These are phyloP conservation scores for Ustilago xerochloae DNA, from an alignment of 1,284 basidiomycete genomes.

Conservation along the genomic window DNA sequence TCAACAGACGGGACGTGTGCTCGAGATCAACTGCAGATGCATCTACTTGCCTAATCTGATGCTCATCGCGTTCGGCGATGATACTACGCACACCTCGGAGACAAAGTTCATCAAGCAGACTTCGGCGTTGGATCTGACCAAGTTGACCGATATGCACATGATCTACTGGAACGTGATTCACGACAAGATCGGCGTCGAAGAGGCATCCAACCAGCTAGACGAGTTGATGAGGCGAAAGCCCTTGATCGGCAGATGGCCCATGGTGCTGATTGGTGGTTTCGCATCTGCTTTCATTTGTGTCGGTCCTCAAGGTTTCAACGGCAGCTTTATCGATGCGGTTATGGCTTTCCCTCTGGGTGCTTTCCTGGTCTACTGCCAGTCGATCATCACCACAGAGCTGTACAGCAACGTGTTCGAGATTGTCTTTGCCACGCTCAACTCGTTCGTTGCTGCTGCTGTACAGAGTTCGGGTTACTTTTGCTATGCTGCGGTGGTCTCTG, in stretches of 20 bases:
- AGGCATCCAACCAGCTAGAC: slow-evolving; percentile 80
- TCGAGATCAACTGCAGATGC: slow-evolving; percentile 84
- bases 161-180: slow-evolving; percentile 90
- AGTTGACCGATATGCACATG: slow-evolving; percentile 76
- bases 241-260: slow-evolving; percentile 69
- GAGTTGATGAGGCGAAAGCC: slow-evolving; percentile 77
- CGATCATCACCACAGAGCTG: slow-evolving; percentile 73
- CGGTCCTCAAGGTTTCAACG: slow-evolving; percentile 71
- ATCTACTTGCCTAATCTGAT: slow-evolving; percentile 88
- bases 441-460: slow-evolving; percentile 75
- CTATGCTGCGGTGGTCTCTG: slow-evolving; percentile 85
- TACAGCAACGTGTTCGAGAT: slow-evolving; percentile 91
- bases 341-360: slow-evolving; percentile 81
- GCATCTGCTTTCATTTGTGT: slow-evolving; percentile 79
- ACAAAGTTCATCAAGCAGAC: slow-evolving; percentile 74
- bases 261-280: slow-evolving; percentile 81
- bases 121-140: slow-evolving; percentile 62
- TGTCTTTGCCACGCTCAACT: slow-evolving; percentile 81
- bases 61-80: slow-evolving; percentile 74
- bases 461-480: slow-evolving; percentile 74
- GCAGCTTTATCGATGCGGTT: slow-evolving; percentile 83
- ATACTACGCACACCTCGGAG: slow-evolving; percentile 83
- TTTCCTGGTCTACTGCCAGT: slow-evolving; percentile 72
- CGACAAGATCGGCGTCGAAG: slow-evolving; percentile 83
- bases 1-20: slow-evolving; percentile 83